Percentiles rank a stretch among this genome's conserved stretches.
These are phyloP conservation scores for Saccharomycopsis sp. DNA, from an alignment of 805 yeast species.

Conservation along the genomic window DNA sequence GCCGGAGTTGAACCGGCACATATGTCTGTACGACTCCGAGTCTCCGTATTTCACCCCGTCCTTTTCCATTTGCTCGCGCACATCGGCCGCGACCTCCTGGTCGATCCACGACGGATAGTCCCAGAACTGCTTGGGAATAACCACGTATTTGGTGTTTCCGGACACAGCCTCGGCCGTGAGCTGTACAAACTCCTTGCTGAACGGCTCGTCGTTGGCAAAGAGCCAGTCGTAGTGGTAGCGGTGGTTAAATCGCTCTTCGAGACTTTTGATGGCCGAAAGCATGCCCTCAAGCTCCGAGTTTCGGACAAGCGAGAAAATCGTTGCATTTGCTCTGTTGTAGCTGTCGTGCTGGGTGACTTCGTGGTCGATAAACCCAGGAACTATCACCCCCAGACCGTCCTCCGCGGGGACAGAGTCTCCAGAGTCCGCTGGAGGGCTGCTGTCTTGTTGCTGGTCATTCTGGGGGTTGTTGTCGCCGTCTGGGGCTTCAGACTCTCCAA, in stretches of 20 bases:
- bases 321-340: conserved; percentile 55
- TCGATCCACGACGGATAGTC: conserved; percentile 39
- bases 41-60: conserved; percentile 39
- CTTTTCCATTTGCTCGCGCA: conserved; percentile 26
- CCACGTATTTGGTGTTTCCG: conserved; percentile 37
- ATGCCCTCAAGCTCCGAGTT: conserved; percentile 60
- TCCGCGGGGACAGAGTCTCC: no score
- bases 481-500: no score
- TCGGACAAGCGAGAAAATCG: conserved; percentile 75
- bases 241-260: conserved; percentile 84
- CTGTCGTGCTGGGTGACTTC: neutral
- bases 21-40: conserved; percentile 46
- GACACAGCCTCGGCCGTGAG: conserved; percentile 31
- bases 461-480: no score
- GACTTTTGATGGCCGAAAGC: conserved; percentile 56
- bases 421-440: neutral
- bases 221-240: conserved; percentile 90
- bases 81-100: conserved; percentile 27
- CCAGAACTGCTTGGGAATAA: conserved; percentile 42
- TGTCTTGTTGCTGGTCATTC: neutral
- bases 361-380: neutral
- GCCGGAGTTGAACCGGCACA: conserved; percentile 76
- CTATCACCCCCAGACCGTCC: neutral
- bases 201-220: conserved; percentile 46
- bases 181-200: conserved; percentile 33